Evolutionary conservation across 2,329 filamentous ascomycete genomes (phyloP), one percentile per base, ranked within the genome.

Genomic region (Fusarium sp.): DNA sequence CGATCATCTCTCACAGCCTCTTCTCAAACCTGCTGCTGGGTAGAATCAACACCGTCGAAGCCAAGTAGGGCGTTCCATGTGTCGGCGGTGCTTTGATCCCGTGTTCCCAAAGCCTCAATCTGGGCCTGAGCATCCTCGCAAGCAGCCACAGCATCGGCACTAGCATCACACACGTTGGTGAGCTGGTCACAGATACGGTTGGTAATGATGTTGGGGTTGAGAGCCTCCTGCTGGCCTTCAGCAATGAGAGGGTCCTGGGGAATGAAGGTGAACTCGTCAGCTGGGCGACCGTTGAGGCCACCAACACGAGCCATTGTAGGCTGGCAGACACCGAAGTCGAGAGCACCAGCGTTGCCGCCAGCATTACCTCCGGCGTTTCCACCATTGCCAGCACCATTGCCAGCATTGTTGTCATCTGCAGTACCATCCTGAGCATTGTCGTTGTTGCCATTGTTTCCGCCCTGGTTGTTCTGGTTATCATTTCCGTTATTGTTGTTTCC

Each of bases 161-260:
- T 90, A 59, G 91, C 91, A 42, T 84, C 83, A 82, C 91, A 93
- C 41, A 91, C 89, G 82, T 92, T 92, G 78, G 81, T 86, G 65
- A 93, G 86, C 83, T 92, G 90, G 81, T 93, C 91, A 81, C 89
- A 91, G 80, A 93, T 90, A 69, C 90, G 88, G 86, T 91, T 92
- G 79, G 90, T 91, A 84, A 93, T 93, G 85, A 93, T 93, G 83
- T 89, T 88, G 63, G 91, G 91, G 87, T 93, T 92, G 50, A 92
- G 84, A 14, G 91, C 90, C 78, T 92, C 91, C 76, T 90, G 82
- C 81, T 93, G 91, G 65, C 79, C 79, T 78, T 89, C 83, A 71
- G 89, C 87, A 65, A 91, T 87, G 24, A 88, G 82, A 14, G 88
- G 83, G 78, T 93, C 91, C 53, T 87, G 87, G 57, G 91, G 87